A percentile compares a stretch with the other conserved stretches of the same genome.
These are phyloP conservation scores for Astragalus glycyphyllos DNA, from an alignment of 306 rosid genomes.

Conservation along the genomic window DNA sequence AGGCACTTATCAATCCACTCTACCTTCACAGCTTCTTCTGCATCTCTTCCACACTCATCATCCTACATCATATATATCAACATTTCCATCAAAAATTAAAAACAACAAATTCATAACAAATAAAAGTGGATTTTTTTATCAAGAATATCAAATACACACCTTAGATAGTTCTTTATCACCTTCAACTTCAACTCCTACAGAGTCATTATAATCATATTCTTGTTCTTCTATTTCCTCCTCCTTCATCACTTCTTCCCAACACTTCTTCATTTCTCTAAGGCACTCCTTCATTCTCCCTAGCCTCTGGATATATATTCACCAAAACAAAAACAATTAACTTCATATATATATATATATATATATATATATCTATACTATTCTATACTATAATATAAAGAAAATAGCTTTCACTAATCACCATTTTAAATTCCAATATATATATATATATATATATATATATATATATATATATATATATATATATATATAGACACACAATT, in stretches of 20 bases:
- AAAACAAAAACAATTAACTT: neutral
- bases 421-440: too few relatives aligned
- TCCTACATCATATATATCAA: conserved; percentile 27
- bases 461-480: too few relatives aligned
- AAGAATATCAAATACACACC: conserved; percentile 4
- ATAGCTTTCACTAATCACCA: too few relatives aligned
- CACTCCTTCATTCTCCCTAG: conserved; percentile 45
- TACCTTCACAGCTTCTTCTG: conserved; percentile 49
- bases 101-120: neutral
- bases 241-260: conserved; percentile 46
- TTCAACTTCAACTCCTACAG: conserved; percentile 7
- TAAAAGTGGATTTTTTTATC: neutral
- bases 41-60: conserved; percentile 25
- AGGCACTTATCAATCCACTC: conserved; percentile 56
- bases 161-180: neutral
- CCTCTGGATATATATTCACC: conserved; percentile 39
- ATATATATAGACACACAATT: too few relatives aligned
- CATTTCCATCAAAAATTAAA: neutral
- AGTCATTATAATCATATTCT: neutral
- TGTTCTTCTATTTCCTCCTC: conserved; percentile 36
- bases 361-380: too few relatives aligned
- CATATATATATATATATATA: too few relatives aligned
- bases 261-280: conserved; percentile 45
- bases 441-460: too few relatives aligned
- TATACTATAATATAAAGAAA: too few relatives aligned